A percentile compares a stretch with the other conserved stretches of the same genome.
Conservation (phyloP, 2,329 filamentous ascomycete genomes). For the Fusarium tupiense region DNA sequence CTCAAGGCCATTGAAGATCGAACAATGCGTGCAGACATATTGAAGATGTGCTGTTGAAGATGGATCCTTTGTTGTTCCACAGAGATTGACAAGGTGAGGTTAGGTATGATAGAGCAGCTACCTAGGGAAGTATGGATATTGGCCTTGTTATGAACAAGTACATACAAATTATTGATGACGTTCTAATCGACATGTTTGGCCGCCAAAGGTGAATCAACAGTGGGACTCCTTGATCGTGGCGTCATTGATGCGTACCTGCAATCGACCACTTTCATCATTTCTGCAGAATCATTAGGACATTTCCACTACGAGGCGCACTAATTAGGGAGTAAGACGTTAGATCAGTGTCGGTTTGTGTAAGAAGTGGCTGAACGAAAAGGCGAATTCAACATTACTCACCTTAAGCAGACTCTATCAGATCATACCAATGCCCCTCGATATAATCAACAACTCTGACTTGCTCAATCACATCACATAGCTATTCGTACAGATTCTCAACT, state of each 20-base stretch:
- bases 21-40: slow-evolving; percentile 27
- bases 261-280: slow-evolving; percentile 26
- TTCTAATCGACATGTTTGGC: background rate
- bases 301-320: background rate
- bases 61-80: background rate
- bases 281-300: background rate
- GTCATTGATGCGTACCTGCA: slow-evolving; percentile 40
- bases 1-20: slow-evolving; percentile 25
- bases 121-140: background rate
- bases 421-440: background rate
- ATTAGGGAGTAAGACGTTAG: accelerated
- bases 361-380: background rate
- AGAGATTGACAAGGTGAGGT: background rate
- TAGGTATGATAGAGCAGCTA: background rate
- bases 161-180: slow-evolving; percentile 5
- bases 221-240: slow-evolving; percentile 27
- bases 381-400: background rate
- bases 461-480: background rate
- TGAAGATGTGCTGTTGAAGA: background rate
- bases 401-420: background rate
- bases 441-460: background rate
- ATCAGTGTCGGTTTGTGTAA: background rate
- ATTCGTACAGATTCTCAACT: background rate
- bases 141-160: background rate
- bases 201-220: slow-evolving; percentile 10